Evolutionary conservation across 2,329 filamentous ascomycete genomes (phyloP), one percentile per base, ranked within the genome.

Genomic region (Fusarium equiseti): DNA sequence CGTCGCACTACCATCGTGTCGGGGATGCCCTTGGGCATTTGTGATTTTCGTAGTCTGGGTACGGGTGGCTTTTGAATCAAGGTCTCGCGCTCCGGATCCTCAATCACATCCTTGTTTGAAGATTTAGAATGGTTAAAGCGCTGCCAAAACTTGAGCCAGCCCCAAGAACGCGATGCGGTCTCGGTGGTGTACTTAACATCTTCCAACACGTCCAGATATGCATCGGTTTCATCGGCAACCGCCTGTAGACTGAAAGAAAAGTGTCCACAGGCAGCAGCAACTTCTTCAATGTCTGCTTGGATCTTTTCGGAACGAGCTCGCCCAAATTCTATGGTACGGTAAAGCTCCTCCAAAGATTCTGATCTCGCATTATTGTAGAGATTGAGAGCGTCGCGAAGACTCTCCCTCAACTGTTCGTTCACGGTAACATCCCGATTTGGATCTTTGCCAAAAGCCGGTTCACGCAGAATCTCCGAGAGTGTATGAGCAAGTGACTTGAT

Each of bases 401-500:
- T 97, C 46, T 89, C 87, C 56, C 91, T 90, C 73, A 97, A 94
- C 72, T 94, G 90, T 53, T 91, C 90, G 75, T 97, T 94, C 52
- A 96, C 87, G 2, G 85, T 87, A 63, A 98, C 91, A 38, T 88
- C 84, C 66, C 90, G 90, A 29, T 90, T 85, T 0, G 91, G 89
- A 2, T 87, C 86, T 15, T 88, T 83, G 8, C 90, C 90, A 79
- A 97, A 98, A 0, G 95, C 94, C 2, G 97, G 87, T 67, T 97
- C 94, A 56, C 93, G 91, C 10, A 99, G 88, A 12, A 97, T 94
- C 77, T 97, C 91, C 13, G 94, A 93, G 42, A 99, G 81, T 0
- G 96, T 98, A 74, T 92, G 96, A 5, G 94, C 93, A n/a, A 99
- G 83, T 0, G 95, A 98, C 79, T 97, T 97, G 90, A 98, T 97